Evolutionary conservation across 495 filamentous ascomycete genomes (phyloP), one percentile per base, ranked within the genome.

Genomic region (Amorphotheca resinae): DNA sequence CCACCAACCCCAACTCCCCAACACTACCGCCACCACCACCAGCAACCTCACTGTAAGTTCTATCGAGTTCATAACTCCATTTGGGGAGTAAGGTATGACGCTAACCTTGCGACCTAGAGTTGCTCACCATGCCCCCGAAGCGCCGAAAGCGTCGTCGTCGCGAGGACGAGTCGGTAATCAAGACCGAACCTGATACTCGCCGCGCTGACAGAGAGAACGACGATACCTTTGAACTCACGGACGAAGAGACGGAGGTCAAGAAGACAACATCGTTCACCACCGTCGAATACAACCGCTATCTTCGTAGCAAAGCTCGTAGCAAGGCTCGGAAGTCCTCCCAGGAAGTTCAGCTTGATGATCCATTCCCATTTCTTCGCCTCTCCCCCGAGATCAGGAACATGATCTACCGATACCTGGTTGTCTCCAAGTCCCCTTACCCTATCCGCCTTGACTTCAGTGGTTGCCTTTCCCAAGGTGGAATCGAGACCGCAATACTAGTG

Each of bases 371-470:
- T 18, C 28, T 44, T 5, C 2, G 7, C 1, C 32, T 44, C 1
- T 18, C 41, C 28, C 14, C 16, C 7, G 30, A 44, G 16, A 23
- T 44, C 1, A 14, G 41, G 12, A 14, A 34, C 30, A 35, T 34
- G 32, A 35, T 44, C 6, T 44, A 44, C 20, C 14, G 30, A 33
- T 44, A 44, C 32, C 30, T 44, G 9, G 1, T 44, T 7, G 38
- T 41, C 6, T 41, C 38, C 6, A 28, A 41, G 12, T n/a, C 22
- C 26, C 9, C 21, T 14, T 9, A 20, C 21, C 17, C 22, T 15
- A 32, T 41, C 30, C 22, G 22, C 30, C 38, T 41, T 6, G 4
- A 41, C 2, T 1, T 11, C 22, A 15, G 7, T 3, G n/a, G 14
- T 17, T n/a, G 1, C 5, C 12, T 7, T 9, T 11, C 9, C 22